phyloP scores from a whole-genome alignment of 257 asterid species.

The Plantago ovata region DNA sequence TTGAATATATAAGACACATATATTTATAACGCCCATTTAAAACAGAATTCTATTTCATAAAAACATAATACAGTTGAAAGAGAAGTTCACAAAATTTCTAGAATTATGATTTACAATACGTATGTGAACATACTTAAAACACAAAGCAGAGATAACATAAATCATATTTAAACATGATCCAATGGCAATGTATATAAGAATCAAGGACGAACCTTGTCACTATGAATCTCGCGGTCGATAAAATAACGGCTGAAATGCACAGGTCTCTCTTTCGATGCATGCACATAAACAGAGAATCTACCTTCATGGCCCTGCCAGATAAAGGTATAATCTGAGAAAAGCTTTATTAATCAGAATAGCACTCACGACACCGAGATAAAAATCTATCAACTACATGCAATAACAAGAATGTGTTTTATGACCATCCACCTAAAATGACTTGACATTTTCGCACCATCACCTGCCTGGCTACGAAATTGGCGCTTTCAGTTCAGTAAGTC shows the following conservation, averaged over 20 bases:
- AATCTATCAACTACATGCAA: neutral
- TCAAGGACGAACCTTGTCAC: conserved; percentile 66
- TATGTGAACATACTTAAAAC: neutral
- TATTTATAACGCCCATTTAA: too few species aligned
- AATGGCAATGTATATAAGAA: neutral
- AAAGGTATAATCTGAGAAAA: conserved; percentile 13
- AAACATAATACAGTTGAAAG: neutral
- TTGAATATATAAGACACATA: too few species aligned
- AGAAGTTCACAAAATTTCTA: neutral
- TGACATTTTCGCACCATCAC: neutral
- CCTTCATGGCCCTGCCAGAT: conserved; percentile 94
- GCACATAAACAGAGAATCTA: conserved; percentile 90
- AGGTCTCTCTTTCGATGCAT: conserved; percentile 90
- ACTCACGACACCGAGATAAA: neutral
- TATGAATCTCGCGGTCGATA: conserved; percentile 81
- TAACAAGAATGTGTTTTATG: conserved; percentile 2
- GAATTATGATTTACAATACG: neutral
- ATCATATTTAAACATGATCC: too few species aligned
- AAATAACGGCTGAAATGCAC: conserved; percentile 97
- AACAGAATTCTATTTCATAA: too few species aligned
- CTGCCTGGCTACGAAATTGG: conserved; percentile 5
- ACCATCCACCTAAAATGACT: neutral
- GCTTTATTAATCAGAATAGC: neutral
- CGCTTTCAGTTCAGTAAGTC: conserved; percentile 1
- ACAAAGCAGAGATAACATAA: neutral